Percentiles rank a stretch among this genome's conserved stretches.
Evolutionary conservation across 352 stramenopile species (phyloP).

Genomic region (Globisporangium nodosum): DNA sequence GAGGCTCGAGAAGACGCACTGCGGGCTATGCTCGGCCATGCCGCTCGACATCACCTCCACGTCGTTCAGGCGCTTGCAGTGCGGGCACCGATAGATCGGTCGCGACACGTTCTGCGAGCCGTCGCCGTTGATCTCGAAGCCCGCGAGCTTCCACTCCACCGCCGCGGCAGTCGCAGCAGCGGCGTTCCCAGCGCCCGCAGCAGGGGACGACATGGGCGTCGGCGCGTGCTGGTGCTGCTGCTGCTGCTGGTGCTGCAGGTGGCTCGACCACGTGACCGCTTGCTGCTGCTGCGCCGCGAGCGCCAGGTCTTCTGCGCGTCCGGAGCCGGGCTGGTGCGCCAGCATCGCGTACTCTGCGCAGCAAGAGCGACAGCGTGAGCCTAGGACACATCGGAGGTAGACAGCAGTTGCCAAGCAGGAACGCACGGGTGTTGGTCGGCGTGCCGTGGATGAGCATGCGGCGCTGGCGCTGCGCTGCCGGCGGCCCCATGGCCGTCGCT

Average conservation of each 20-base stretch:
- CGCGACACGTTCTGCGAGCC: slow-evolving; percentile 57
- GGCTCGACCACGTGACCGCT: not conserved
- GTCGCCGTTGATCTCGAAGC: slow-evolving; percentile 74
- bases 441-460: slow-evolving; percentile 11
- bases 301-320: slow-evolving; percentile 8
- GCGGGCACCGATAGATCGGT: slow-evolving; percentile 73
- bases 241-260: slow-evolving; percentile 6
- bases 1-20: slow-evolving; percentile 44
- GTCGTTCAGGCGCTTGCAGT: slow-evolving; percentile 62
- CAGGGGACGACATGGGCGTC: slow-evolving; percentile 14
- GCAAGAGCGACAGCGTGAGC: not conserved
- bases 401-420: not conserved
- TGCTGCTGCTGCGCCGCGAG: slow-evolving; percentile 8
- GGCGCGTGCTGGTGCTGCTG: slow-evolving; percentile 10
- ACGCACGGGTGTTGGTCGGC: slow-evolving; percentile 15
- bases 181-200: slow-evolving; percentile 10
- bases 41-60: slow-evolving; percentile 66
- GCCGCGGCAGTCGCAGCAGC: slow-evolving; percentile 12
- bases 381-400: not conserved
- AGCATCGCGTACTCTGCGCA: slow-evolving; percentile 10
- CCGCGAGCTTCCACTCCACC: slow-evolving; percentile 70
- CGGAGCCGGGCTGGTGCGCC: slow-evolving; percentile 7
- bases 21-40: slow-evolving; percentile 42
- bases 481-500: not conserved
- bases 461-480: slow-evolving; percentile 18